Percentiles rank a stretch among this genome's conserved stretches.
phyloP scores from a whole-genome alignment of 2,329 filamentous ascomycete species.

The Cladosporium austrohemisphaericum region DNA sequence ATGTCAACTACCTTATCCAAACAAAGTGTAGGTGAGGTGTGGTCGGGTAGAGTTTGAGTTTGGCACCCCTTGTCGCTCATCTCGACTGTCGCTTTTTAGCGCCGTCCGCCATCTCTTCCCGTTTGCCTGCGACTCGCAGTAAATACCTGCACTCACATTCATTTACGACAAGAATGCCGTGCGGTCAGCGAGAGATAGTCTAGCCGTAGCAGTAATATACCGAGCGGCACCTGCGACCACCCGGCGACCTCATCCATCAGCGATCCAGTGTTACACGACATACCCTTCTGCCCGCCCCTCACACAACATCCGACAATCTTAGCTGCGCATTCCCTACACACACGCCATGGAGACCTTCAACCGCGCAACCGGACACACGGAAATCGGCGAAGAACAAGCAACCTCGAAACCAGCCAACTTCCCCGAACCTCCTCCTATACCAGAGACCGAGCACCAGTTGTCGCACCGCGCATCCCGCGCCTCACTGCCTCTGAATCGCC shows the following conservation, averaged over 20 bases:
- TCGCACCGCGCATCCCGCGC: slow-evolving; percentile 28
- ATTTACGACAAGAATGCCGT: too few species aligned
- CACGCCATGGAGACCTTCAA: slow-evolving; percentile 34
- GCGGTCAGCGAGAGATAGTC: too few species aligned
- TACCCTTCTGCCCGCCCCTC: background rate
- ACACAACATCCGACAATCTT: background rate
- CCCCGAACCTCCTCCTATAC: slow-evolving; percentile 25
- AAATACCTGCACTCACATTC: too few species aligned
- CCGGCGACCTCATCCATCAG: background rate
- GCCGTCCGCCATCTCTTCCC: too few species aligned
- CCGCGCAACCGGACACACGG: slow-evolving; percentile 33
- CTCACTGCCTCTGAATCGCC: slow-evolving; percentile 32
- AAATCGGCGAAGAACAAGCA: slow-evolving; percentile 24
- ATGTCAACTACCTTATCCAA: too few species aligned
- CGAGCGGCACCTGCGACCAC: too few species aligned
- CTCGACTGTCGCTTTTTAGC: too few species aligned
- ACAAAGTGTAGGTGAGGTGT: too few species aligned
- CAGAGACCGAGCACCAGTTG: slow-evolving; percentile 19
- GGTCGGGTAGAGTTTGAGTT: too few species aligned
- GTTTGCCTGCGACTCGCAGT: too few species aligned
- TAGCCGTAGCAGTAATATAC: background rate
- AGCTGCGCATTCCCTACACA: background rate
- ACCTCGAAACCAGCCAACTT: slow-evolving; percentile 21
- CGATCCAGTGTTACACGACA: background rate
- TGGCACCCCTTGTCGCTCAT: too few species aligned